Conservation (phyloP, 1,284 basidiomycete genomes). For the Marasmius fiardii region DNA sequence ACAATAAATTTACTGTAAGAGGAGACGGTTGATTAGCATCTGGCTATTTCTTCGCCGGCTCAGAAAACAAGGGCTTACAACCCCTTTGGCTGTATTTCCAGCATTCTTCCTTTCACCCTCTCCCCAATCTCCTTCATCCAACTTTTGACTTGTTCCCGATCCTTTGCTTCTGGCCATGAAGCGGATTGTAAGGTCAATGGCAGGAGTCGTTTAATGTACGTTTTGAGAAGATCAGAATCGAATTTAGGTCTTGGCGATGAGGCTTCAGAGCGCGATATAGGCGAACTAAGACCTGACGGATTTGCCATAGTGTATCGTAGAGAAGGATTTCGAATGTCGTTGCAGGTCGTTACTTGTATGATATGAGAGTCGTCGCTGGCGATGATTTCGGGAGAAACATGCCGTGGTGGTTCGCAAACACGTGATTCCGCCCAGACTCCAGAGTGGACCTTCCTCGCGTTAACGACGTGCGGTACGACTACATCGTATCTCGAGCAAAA, state of each 20-base stretch:
- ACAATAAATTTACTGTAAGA: conserved; percentile 74
- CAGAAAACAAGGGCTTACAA: conserved; percentile 53
- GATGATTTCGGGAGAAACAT: not conserved
- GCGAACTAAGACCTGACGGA: conserved; percentile 44
- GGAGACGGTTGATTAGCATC: not conserved
- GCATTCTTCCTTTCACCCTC: conserved; percentile 77
- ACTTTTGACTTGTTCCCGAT: conserved; percentile 62
- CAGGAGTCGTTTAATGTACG: conserved; percentile 78
- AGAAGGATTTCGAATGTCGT: not conserved
- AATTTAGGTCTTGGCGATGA: conserved; percentile 61
- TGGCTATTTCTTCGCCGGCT: not conserved
- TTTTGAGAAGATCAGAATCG: conserved; percentile 65
- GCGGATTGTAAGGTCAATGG: conserved; percentile 59
- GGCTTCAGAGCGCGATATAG: conserved; percentile 49
- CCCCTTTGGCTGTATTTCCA: conserved; percentile 73
- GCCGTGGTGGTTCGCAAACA: not conserved
- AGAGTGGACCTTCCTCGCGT: too few relatives aligned
- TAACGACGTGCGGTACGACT: not conserved
- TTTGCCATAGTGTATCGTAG: conserved; percentile 28
- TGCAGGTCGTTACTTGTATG: not conserved
- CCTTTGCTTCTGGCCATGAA: conserved; percentile 64
- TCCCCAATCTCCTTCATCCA: conserved; percentile 83
- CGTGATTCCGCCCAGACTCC: conserved; percentile 9
- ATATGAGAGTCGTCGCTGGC: too few relatives aligned
- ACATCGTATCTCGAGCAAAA: conserved; percentile 17